These are phyloP conservation scores for Pontederia crassipes DNA, from an alignment of 176 grass and related monocot genomes.

Conservation along the genomic window DNA sequence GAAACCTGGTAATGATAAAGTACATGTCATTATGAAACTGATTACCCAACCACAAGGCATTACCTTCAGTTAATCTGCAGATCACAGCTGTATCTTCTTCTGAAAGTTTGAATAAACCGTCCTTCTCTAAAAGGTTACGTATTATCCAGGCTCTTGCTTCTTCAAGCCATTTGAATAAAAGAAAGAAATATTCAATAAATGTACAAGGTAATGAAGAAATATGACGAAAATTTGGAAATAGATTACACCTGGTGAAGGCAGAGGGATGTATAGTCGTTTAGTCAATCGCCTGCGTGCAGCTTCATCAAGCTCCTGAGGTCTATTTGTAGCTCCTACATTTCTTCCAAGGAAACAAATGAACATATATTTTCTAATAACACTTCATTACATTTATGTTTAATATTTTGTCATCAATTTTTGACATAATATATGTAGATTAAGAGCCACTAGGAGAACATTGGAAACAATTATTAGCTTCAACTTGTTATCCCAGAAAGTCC, in stretches of 20 bases:
- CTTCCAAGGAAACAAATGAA: background rate
- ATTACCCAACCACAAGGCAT: constrained; percentile 6
- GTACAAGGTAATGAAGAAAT: background rate
- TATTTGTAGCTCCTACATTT: constrained; percentile 81
- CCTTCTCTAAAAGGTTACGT: constrained; percentile 77
- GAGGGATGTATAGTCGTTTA: constrained; percentile 89
- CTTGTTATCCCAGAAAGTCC: no score
- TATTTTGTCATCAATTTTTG: no score
- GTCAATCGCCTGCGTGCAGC: constrained; percentile 82
- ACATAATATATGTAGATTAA: no score
- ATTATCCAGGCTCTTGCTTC: constrained; percentile 83
- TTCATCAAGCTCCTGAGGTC: constrained; percentile 97
- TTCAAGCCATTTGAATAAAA: constrained; percentile 25
- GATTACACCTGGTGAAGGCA: constrained; percentile 75
- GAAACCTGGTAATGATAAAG: no score
- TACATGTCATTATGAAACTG: constrained; percentile 11
- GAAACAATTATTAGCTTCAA: no score
- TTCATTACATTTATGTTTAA: background rate
- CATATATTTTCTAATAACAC: background rate
- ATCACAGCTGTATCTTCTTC: constrained; percentile 56
- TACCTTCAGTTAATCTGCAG: constrained; percentile 92
- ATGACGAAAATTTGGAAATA: constrained; percentile 12
- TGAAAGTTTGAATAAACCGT: constrained; percentile 84
- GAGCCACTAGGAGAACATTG: no score
- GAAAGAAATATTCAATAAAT: background rate